Conservation (phyloP, 352 stramenopile species). For the Pilasporangium apinafurcum region DNA sequence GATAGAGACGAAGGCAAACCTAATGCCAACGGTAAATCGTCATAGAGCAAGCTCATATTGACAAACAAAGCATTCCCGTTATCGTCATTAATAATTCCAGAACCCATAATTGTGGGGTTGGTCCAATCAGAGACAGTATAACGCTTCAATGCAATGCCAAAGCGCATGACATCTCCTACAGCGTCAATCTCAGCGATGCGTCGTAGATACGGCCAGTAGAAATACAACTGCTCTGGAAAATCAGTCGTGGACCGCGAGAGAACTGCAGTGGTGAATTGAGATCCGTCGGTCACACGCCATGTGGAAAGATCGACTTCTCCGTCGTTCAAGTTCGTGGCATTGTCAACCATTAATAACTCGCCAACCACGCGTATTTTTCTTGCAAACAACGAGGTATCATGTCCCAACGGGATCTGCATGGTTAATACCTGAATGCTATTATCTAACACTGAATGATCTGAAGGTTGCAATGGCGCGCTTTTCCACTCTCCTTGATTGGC, state of each 20-base stretch:
- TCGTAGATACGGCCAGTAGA: constrained; percentile 44
- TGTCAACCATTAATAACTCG: constrained; percentile 32
- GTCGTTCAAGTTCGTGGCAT: constrained; percentile 14
- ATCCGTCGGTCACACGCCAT: constrained; percentile 35
- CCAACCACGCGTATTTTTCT: constrained; percentile 30
- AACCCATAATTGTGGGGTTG: constrained; percentile 21
- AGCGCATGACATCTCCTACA: constrained; percentile 41
- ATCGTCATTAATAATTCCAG: constrained; percentile 9
- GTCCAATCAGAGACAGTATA: constrained; percentile 35
- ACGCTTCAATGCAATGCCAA: constrained; percentile 38
- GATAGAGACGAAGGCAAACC: constrained; percentile 5
- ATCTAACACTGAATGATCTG: neutral
- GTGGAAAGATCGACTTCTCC: constrained; percentile 18
- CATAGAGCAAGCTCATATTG: constrained; percentile 40
- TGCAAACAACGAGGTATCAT: constrained; percentile 17
- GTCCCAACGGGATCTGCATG: constrained; percentile 12
- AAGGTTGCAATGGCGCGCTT: constrained; percentile 1
- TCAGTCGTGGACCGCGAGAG: constrained; percentile 13
- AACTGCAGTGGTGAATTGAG: constrained; percentile 48
- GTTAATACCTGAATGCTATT: constrained; percentile 12
- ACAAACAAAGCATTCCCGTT: constrained; percentile 4
- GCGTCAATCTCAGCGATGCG: constrained; percentile 35
- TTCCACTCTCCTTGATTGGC: constrained; percentile 7
- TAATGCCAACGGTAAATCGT: constrained; percentile 34
- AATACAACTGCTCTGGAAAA: constrained; percentile 33